Evolutionary conservation across 2,329 filamentous ascomycete species (phyloP).

Genomic region (Periconia sp.): DNA sequence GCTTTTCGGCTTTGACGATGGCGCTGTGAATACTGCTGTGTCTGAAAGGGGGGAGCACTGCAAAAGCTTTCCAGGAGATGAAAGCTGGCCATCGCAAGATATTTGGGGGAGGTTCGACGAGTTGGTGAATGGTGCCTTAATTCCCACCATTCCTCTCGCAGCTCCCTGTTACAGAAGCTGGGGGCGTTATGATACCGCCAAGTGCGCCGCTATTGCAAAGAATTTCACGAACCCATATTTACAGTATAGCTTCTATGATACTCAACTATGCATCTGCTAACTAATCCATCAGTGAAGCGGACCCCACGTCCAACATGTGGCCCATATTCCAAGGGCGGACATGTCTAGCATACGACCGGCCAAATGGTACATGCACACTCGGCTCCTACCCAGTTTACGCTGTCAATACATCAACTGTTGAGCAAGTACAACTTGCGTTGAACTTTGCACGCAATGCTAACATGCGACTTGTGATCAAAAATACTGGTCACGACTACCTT

Average conservation of each 20-base stretch:
- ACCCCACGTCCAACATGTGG: constrained; percentile 18
- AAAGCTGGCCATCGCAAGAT: constrained; percentile 20
- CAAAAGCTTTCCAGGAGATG: constrained; percentile 30
- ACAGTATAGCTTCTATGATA: constrained; percentile 6
- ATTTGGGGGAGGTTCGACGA: constrained; percentile 26
- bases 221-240: constrained; percentile 10
- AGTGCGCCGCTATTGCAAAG: constrained; percentile 9
- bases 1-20: constrained; percentile 15
- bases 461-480: constrained; percentile 34
- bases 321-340: constrained; percentile 16
- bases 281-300: constrained; percentile 8
- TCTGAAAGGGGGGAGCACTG: constrained; percentile 14
- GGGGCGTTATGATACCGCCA: constrained; percentile 10
- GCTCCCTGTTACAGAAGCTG: constrained; percentile 18
- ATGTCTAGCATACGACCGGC: constrained; percentile 10
- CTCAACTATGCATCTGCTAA: background rate
- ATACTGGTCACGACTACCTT: constrained; percentile 39
- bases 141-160: constrained; percentile 28
- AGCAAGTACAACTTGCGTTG: constrained; percentile 15
- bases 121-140: constrained; percentile 22
- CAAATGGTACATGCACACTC: constrained; percentile 14
- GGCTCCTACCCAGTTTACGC: constrained; percentile 13
- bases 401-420: constrained; percentile 14
- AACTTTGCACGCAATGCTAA: constrained; percentile 31
- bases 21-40: constrained; percentile 5